Percentiles rank a stretch among this genome's conserved stretches.
phyloP scores from a whole-genome alignment of 352 stramenopile genomes.

The Aphanomyces astaci region DNA sequence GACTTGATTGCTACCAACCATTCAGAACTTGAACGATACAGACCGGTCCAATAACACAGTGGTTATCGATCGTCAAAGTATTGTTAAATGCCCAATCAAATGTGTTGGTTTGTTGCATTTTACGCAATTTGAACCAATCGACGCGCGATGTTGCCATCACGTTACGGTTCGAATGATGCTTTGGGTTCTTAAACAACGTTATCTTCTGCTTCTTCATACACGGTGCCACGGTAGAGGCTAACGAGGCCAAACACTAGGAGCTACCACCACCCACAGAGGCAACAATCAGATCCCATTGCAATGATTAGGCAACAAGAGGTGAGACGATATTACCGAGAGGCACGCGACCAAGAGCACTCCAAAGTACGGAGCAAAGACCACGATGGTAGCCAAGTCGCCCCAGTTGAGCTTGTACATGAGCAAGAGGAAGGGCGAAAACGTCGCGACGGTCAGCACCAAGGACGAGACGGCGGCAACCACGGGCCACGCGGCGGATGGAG shows the following conservation, averaged over 20 bases:
- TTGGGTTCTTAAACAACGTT: constrained; percentile 9
- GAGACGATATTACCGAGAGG: no score
- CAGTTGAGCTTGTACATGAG: constrained; percentile 15
- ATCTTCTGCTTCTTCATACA: no score
- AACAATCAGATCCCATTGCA: background rate
- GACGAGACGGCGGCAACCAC: background rate
- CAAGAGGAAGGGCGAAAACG: background rate
- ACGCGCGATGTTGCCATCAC: no score
- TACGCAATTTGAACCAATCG: no score
- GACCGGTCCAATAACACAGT: no score
- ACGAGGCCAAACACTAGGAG: background rate
- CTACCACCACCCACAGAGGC: background rate
- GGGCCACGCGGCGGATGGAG: background rate
- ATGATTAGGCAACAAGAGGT: background rate
- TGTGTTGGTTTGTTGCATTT: no score
- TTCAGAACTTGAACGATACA: no score
- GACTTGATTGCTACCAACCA: no score
- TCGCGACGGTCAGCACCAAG: background rate
- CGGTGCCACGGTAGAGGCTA: background rate
- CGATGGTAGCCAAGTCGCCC: background rate
- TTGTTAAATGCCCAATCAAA: no score
- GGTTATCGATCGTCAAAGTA: no score
- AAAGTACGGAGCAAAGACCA: constrained; percentile 2
- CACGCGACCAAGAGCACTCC: background rate
- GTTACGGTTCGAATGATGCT: no score